Percentiles rank a stretch among this genome's conserved stretches.
Conservation (phyloP, 345 rosid genomes). For the Salix suchowensis region DNA sequence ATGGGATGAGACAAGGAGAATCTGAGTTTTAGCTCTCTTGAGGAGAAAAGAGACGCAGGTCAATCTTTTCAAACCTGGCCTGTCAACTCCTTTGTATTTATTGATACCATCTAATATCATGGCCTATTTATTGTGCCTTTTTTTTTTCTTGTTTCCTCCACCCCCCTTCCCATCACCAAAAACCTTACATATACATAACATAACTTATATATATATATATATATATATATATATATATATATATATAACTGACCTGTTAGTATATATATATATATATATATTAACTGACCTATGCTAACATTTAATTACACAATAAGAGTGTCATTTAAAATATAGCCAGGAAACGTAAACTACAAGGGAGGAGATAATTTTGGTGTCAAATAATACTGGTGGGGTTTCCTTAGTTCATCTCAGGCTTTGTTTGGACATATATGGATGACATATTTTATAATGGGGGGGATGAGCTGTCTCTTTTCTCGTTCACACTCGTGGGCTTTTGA, state of each 20-base stretch:
- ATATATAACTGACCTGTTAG: too few relatives aligned
- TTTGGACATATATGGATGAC: slow-evolving; percentile 23
- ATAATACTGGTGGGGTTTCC: slow-evolving; percentile 16
- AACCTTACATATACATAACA: neutral
- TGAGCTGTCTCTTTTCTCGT: slow-evolving; percentile 35
- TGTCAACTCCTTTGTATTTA: slow-evolving; percentile 56
- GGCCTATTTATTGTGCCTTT: slow-evolving; percentile 38
- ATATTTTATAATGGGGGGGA: slow-evolving; percentile 24
- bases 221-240: too few relatives aligned
- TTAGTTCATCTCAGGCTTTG: slow-evolving; percentile 13
- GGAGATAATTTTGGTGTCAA: slow-evolving; percentile 7
- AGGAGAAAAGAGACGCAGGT: slow-evolving; percentile 36
- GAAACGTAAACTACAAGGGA: slow-evolving; percentile 6
- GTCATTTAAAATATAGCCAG: neutral
- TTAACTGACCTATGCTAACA: neutral
- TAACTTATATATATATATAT: neutral
- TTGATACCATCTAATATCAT: slow-evolving; percentile 39
- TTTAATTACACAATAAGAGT: neutral
- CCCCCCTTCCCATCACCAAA: slow-evolving; percentile 25
- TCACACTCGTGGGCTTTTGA: slow-evolving; percentile 5
- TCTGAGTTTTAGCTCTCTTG: slow-evolving; percentile 37
- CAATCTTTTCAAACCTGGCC: slow-evolving; percentile 58
- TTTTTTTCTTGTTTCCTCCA: slow-evolving; percentile 37
- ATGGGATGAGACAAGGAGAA: slow-evolving; percentile 46
- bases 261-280: neutral